These are phyloP conservation scores for Xylaria sp. DNA, from an alignment of 2,329 filamentous ascomycete species.

Conservation along the genomic window DNA sequence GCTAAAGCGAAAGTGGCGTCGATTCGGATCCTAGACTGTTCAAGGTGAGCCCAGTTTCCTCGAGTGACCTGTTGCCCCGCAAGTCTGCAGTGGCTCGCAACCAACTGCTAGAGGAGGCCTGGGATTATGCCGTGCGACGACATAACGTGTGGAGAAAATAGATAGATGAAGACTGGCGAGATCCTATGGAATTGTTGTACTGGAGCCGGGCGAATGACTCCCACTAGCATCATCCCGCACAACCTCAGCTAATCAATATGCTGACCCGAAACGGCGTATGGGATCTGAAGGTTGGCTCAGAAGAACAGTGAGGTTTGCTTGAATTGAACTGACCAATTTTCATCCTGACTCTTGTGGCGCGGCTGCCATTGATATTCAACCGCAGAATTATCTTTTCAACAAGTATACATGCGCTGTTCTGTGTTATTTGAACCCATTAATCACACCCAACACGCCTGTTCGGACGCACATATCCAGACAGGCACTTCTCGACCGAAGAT, in stretches of 20 bases:
- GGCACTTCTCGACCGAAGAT: slow-evolving; percentile 33
- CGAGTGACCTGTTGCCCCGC: slow-evolving; percentile 42
- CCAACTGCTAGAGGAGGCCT: slow-evolving; percentile 43
- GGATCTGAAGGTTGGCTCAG: slow-evolving; percentile 43
- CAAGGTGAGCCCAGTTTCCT: slow-evolving; percentile 42
- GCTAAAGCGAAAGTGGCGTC: slow-evolving; percentile 40
- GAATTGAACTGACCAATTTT: slow-evolving; percentile 40
- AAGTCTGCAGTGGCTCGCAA: slow-evolving; percentile 43
- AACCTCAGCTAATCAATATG: slow-evolving; percentile 41
- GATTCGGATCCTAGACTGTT: slow-evolving; percentile 41
- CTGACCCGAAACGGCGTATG: slow-evolving; percentile 44
- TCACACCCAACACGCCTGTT: slow-evolving; percentile 36
- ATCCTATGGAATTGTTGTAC: slow-evolving; percentile 45
- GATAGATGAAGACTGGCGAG: slow-evolving; percentile 46
- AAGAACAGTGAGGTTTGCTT: slow-evolving; percentile 38
- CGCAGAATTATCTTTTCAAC: slow-evolving; percentile 40
- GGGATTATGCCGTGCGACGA: slow-evolving; percentile 45
- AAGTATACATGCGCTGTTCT: slow-evolving; percentile 38
- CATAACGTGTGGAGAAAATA: slow-evolving; percentile 44
- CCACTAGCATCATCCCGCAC: slow-evolving; percentile 43
- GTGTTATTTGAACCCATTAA: slow-evolving; percentile 36
- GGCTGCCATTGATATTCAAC: slow-evolving; percentile 42
- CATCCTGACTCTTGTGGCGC: slow-evolving; percentile 6
- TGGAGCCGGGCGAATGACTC: slow-evolving; percentile 46
- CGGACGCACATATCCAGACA: slow-evolving; percentile 36